Conservation (phyloP, 371 early-diverging fungal species). For the Batkoa obscura region DNA sequence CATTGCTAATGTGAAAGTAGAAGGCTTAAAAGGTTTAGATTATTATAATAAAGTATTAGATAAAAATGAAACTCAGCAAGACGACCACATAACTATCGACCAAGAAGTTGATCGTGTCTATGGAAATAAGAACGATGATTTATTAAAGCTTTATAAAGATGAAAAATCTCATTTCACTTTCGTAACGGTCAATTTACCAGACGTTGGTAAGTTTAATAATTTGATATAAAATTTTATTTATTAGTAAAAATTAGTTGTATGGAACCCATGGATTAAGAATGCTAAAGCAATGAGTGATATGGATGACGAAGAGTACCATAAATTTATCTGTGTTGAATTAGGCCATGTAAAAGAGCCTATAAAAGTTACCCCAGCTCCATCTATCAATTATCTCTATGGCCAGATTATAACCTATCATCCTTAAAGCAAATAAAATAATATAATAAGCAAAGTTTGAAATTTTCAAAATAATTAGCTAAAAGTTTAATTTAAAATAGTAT, state of each 20-base stretch:
- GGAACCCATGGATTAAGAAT: conserved; percentile 93
- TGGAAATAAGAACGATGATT: conserved; percentile 21
- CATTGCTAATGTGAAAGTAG: conserved; percentile 32
- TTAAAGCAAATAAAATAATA: too few species aligned
- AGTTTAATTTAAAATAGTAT: too few species aligned
- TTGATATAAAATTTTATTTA: background rate
- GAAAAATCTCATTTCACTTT: conserved; percentile 19
- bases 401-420: conserved; percentile 26
- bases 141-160: conserved; percentile 24
- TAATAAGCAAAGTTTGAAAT: too few species aligned
- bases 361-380: conserved; percentile 23
- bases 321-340: conserved; percentile 79
- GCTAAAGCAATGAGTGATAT: conserved; percentile 77
- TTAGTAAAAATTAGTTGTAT: conserved; percentile 41
- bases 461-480: too few species aligned
- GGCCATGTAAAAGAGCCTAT: conserved; percentile 65
- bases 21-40: conserved; percentile 28
- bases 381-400: conserved; percentile 48
- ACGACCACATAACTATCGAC: conserved; percentile 27
- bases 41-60: conserved; percentile 56
- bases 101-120: conserved; percentile 63
- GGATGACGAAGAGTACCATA: conserved; percentile 54
- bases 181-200: conserved; percentile 36
- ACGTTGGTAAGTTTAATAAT: conserved; percentile 29
- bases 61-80: conserved; percentile 10